These are phyloP conservation scores for Skeletonema marinoi DNA, from an alignment of 108 stramenopile genomes.

Conservation along the genomic window DNA sequence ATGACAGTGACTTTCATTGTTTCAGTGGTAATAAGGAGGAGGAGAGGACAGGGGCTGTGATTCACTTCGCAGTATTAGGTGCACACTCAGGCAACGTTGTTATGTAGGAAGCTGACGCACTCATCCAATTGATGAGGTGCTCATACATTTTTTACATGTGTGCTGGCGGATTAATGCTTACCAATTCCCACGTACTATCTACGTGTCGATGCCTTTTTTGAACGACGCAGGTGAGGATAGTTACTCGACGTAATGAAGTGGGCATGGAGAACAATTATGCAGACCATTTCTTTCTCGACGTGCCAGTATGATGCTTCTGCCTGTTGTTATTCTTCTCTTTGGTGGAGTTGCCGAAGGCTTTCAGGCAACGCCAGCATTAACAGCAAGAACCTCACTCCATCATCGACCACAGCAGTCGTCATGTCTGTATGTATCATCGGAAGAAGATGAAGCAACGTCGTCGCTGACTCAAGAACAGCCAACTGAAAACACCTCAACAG, in stretches of 20 bases:
- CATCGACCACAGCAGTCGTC: background rate
- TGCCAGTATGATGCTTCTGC: background rate
- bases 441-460: background rate
- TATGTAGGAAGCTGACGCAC: background rate
- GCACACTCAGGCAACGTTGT: too few relatives aligned
- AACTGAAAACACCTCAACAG: background rate
- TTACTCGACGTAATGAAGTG: too few relatives aligned
- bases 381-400: background rate
- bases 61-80: too few relatives aligned
- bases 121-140: too few relatives aligned
- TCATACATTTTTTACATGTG: too few relatives aligned
- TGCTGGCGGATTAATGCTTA: too few relatives aligned
- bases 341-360: background rate
- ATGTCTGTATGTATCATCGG: background rate
- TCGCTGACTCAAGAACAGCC: background rate
- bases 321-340: background rate
- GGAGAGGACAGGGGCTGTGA: too few relatives aligned
- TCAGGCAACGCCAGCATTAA: background rate
- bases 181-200: too few relatives aligned
- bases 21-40: background rate
- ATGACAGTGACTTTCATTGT: slow-evolving; percentile 45
- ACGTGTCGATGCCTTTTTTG: too few relatives aligned
- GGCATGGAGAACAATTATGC: too few relatives aligned
- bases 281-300: too few relatives aligned
- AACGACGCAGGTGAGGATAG: too few relatives aligned